phyloP scores from a whole-genome alignment of 106 monocot species.

The Narthecium ossifragum region DNA sequence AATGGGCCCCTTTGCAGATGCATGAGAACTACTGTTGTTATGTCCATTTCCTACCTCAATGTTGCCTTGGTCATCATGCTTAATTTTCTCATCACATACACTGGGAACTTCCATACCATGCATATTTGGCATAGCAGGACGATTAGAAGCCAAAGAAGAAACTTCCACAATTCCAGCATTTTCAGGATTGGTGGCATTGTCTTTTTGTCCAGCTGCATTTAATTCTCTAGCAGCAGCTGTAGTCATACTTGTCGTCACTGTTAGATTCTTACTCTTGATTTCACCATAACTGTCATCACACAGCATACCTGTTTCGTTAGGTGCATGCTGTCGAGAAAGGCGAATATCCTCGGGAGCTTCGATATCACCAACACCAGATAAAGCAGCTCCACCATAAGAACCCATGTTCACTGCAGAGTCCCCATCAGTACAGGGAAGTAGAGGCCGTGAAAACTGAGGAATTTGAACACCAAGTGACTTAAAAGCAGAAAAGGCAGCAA shows the following conservation, averaged over 20 bases:
- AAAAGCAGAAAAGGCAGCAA: conserved; percentile 84
- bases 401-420: conserved; percentile 7
- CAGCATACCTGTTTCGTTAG: conserved; percentile 10
- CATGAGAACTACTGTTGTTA: not conserved
- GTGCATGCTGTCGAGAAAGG: not conserved
- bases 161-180: not conserved
- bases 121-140: conserved; percentile 5
- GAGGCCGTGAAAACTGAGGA: conserved; percentile 54
- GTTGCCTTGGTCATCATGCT: conserved; percentile 8
- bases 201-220: conserved; percentile 1
- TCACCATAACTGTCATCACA: conserved; percentile 17
- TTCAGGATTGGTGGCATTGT: not conserved
- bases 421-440: conserved; percentile 14
- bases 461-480: conserved; percentile 79
- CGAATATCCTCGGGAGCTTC: conserved; percentile 4
- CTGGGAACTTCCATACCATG: conserved; percentile 2
- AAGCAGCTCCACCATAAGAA: conserved; percentile 11
- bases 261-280: conserved; percentile 9
- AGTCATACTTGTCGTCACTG: not conserved
- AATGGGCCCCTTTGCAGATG: conserved; percentile 51
- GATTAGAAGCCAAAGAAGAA: not conserved
- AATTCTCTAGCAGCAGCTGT: conserved; percentile 4
- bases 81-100: conserved; percentile 2
- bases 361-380: conserved; percentile 6
- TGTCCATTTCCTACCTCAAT: not conserved